Conservation (phyloP, 805 yeast species). For the Metschnikowia bowlesiae region DNA sequence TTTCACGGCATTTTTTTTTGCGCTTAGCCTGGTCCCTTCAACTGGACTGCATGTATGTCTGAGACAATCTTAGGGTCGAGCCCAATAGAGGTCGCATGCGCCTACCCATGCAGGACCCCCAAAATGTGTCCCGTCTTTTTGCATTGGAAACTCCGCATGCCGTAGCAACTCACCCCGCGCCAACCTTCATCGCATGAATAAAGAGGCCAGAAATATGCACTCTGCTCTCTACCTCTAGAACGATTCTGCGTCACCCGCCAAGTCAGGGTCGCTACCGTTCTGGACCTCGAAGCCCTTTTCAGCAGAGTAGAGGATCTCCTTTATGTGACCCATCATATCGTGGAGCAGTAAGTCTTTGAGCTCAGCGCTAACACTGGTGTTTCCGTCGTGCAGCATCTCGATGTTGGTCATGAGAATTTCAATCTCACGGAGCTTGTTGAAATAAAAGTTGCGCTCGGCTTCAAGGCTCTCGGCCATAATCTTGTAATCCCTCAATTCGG, state of each 20-base stretch:
- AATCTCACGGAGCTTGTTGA: slow-evolving; percentile 81
- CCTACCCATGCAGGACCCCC: background rate
- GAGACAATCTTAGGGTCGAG: slow-evolving; percentile 3
- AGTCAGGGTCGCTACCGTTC: slow-evolving; percentile 3
- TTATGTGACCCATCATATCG: slow-evolving; percentile 50
- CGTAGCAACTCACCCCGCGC: background rate
- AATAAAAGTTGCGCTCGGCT: slow-evolving; percentile 86
- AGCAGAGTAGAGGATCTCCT: slow-evolving; percentile 71
- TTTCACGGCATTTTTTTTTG: slow-evolving; percentile 1
- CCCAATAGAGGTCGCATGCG: background rate
- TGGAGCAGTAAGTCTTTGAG: slow-evolving; percentile 21
- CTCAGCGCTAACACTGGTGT: slow-evolving; percentile 37
- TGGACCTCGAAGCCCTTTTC: slow-evolving; percentile 74
- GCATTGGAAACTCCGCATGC: background rate
- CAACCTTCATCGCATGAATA: no score
- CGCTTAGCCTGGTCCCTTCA: background rate
- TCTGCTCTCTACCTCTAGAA: slow-evolving; percentile 6
- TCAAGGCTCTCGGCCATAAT: slow-evolving; percentile 63
- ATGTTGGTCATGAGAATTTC: slow-evolving; percentile 70
- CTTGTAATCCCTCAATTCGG: slow-evolving; percentile 54
- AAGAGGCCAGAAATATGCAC: no score
- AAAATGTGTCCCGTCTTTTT: background rate
- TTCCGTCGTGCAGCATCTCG: slow-evolving; percentile 18
- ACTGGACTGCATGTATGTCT: background rate
- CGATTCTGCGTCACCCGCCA: slow-evolving; percentile 18